A percentile compares a stretch with the other conserved stretches of the same genome.
phyloP scores from a whole-genome alignment of 495 filamentous ascomycete genomes.

The Hypoxylon rickii region DNA sequence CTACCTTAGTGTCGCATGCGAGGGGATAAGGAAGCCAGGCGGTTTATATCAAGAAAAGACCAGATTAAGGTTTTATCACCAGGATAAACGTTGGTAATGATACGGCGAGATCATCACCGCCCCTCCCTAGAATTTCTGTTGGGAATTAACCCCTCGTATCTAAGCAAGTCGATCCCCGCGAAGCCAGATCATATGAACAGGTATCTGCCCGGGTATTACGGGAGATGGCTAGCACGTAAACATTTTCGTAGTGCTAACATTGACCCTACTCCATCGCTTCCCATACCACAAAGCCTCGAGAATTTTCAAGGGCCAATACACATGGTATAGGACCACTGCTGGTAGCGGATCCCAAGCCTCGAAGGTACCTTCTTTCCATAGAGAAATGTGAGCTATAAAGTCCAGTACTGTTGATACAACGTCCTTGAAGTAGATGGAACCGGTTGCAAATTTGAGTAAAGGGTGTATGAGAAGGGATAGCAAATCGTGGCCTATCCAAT shows the following conservation, averaged over 20 bases:
- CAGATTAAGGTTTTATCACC: no score
- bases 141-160: no score
- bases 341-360: constrained; percentile 65
- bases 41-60: no score
- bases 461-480: constrained; percentile 49
- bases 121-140: no score
- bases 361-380: constrained; percentile 65
- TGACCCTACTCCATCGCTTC: constrained; percentile 59
- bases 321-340: constrained; percentile 60
- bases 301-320: constrained; percentile 64
- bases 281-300: constrained; percentile 41
- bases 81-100: no score
- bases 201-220: not conserved
- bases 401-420: constrained; percentile 38
- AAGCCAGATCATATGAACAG: no score
- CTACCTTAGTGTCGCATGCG: no score
- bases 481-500: constrained; percentile 65
- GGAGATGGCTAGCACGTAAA: constrained; percentile 43
- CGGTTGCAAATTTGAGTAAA: not conserved
- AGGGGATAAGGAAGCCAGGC: no score
- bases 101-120: no score
- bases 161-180: no score
- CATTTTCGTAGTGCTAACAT: constrained; percentile 63
- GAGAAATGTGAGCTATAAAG: constrained; percentile 46
- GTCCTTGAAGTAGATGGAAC: constrained; percentile 11